phyloP scores from a whole-genome alignment of 2,329 filamentous ascomycete genomes.

The Ophiocordyceps polyrhachis-furcata region DNA sequence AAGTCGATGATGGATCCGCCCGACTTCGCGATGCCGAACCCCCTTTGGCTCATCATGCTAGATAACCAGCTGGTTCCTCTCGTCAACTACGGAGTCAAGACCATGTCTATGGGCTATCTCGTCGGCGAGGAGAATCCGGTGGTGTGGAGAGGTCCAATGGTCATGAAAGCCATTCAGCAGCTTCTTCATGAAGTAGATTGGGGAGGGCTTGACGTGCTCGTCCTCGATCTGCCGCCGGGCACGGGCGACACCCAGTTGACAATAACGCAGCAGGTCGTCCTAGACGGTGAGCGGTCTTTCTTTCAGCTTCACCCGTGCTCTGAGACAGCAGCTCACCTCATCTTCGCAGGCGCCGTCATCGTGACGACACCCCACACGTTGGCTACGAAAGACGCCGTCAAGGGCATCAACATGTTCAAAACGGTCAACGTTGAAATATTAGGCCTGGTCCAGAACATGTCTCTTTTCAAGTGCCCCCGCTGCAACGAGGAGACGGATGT shows the following conservation, averaged over 20 bases:
- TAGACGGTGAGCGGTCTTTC: conserved; percentile 43
- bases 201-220: conserved; percentile 72
- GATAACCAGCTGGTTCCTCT: conserved; percentile 71
- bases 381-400: conserved; percentile 76
- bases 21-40: neutral
- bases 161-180: conserved; percentile 93
- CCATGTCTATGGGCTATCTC: conserved; percentile 97
- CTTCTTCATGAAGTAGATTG: conserved; percentile 90
- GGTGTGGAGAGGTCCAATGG: conserved; percentile 92
- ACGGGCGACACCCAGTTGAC: conserved; percentile 93
- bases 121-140: conserved; percentile 64
- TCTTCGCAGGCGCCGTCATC: conserved; percentile 48
- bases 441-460: conserved; percentile 88
- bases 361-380: conserved; percentile 90
- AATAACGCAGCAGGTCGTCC: conserved; percentile 84
- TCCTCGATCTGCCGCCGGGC: conserved; percentile 81
- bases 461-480: conserved; percentile 60
- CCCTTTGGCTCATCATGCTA: conserved; percentile 11
- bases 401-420: conserved; percentile 83
- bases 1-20: conserved; percentile 11
- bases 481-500: conserved; percentile 59
- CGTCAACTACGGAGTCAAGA: conserved; percentile 88
- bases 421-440: conserved; percentile 66
- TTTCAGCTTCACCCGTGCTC: neutral
- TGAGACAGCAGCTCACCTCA: neutral